Evolutionary conservation across 352 stramenopile species (phyloP).

Genomic region (Phytophthora quininea): DNA sequence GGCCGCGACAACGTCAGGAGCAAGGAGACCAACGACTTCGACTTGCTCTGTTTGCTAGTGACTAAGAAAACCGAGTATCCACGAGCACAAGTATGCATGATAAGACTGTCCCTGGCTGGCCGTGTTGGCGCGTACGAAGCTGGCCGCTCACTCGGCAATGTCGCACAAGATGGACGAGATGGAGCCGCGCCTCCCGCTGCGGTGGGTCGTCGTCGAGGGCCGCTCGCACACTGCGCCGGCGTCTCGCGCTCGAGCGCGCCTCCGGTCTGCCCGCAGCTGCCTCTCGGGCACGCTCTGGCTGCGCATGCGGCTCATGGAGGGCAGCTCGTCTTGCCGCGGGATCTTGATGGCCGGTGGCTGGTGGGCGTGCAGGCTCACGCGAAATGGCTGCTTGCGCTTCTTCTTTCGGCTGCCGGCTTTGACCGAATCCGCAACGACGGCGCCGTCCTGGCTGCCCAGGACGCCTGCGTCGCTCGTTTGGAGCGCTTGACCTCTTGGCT

Average conservation of each 20-base stretch:
- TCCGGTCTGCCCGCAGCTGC: constrained; percentile 29
- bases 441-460: background rate
- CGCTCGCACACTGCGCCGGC: constrained; percentile 23
- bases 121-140: too few species aligned
- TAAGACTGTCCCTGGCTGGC: too few species aligned
- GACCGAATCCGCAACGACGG: constrained; percentile 6
- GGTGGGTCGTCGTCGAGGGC: constrained; percentile 62
- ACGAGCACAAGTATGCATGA: too few species aligned
- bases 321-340: constrained; percentile 48
- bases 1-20: too few species aligned
- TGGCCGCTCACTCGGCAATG: constrained; percentile 38
- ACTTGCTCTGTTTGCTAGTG: too few species aligned
- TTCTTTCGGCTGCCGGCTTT: constrained; percentile 21
- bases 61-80: too few species aligned
- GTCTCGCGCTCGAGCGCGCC: constrained; percentile 25
- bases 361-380: constrained; percentile 22
- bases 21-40: too few species aligned
- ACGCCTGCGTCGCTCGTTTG: background rate
- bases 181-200: constrained; percentile 62
- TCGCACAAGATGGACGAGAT: constrained; percentile 81
- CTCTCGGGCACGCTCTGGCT: constrained; percentile 56
- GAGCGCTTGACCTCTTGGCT: background rate
- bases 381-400: constrained; percentile 40
- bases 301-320: constrained; percentile 37
- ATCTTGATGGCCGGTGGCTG: constrained; percentile 74